Evolutionary conservation across 371 early-diverging fungal genomes (phyloP), one percentile per base, ranked within the genome.

Genomic region (Mortierella sp.): DNA sequence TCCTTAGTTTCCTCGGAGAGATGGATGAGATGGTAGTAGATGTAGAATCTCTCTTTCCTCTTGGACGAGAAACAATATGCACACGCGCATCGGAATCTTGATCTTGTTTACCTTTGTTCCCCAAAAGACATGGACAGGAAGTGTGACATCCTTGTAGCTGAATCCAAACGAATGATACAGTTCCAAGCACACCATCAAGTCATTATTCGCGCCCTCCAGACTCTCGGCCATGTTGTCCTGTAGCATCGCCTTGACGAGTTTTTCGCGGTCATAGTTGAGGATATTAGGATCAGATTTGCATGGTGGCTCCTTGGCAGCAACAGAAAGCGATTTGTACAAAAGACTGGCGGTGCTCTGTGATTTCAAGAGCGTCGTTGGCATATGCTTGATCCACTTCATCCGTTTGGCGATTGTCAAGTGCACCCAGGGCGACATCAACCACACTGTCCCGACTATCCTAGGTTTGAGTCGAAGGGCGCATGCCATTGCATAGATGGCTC

Each of bases 401-500:
- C 88, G 68, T 52, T 88, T 88, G 21, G 89, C 89, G 0, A 88
- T 65, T 8, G 89, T 88, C 75, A 88, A 74, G 54, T 84, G 84
- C n/a, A 88, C 88, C 89, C 89, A 88, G 1, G 89, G 89, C 19
- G 84, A 88, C 78, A 88, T 84, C 26, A 88, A 57, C 87, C 88
- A 88, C 10, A 88, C 88, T 26, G 89, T 88, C 13, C 89, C 89
- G 14, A 87, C 82, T 31, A 88, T 68, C 65, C 84, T 80, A 58
- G 87, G 54, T 48, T 87, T 87, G 72, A 88, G 80, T 76, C 83
- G 75, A 7, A 88, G 74, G 10, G 89, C 89, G 70, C 89, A 88
- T 34, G 89, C 87, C 84, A 88, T 87, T 58, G 89, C 88, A 71
- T 88, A 87, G 68, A 88, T 87, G 19, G 89, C 89, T n/a, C 89